Conservation (phyloP, 1,284 basidiomycete species). For the Ceratobasidium theobromae region DNA sequence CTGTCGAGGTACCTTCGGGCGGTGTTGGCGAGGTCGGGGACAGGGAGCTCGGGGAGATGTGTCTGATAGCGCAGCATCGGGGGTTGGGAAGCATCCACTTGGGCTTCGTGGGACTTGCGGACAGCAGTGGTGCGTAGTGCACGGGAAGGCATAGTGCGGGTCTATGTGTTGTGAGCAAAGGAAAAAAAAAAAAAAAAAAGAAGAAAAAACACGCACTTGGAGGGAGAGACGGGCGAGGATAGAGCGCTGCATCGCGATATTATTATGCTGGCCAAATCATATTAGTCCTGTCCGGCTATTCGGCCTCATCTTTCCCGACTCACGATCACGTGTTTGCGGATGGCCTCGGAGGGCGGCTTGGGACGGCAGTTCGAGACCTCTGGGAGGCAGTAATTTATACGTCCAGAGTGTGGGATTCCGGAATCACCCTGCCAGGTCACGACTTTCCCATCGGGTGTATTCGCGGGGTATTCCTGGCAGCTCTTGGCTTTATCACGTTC, state of each 20-base stretch:
- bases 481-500: no score
- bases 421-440: conserved; percentile 14
- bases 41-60: conserved; percentile 79
- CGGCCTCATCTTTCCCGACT: conserved; percentile 2
- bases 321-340: conserved; percentile 25
- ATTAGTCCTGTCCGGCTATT: conserved; percentile 19
- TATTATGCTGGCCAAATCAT: neutral
- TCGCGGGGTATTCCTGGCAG: neutral
- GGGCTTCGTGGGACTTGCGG: conserved; percentile 44
- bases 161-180: no score
- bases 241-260: conserved; percentile 5
- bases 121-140: conserved; percentile 6
- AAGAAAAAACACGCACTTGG: conserved; percentile 12
- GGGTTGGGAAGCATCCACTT: conserved; percentile 43
- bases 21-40: conserved; percentile 80
- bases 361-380: neutral
- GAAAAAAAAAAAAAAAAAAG: no score
- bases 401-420: conserved; percentile 8
- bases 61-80: conserved; percentile 81
- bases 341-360: neutral
- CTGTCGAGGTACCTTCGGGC: conserved; percentile 84
- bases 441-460: neutral
- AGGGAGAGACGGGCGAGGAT: conserved; percentile 2
- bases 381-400: conserved; percentile 1
- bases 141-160: no score